Percentiles rank a stretch among this genome's conserved stretches.
Conservation (phyloP, 306 rosid genomes). For the Myrica gale region DNA sequence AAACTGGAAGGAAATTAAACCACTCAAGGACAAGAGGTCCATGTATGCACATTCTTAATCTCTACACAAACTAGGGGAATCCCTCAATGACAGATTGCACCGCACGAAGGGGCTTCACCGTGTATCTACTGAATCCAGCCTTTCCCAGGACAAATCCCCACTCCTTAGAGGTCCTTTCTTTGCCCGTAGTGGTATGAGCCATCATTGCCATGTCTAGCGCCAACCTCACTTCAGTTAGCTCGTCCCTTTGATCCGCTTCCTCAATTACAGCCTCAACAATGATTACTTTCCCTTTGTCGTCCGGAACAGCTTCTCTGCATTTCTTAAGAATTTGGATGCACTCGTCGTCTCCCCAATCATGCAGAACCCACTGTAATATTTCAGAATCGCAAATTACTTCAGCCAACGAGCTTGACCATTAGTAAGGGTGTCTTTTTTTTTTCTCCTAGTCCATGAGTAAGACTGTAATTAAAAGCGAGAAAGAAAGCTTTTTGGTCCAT, state of each 20-base stretch:
- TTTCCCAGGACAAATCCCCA: constrained; percentile 51
- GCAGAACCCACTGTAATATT: constrained; percentile 52
- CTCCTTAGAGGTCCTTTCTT: constrained; percentile 50
- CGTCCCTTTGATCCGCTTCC: background rate
- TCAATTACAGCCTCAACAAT: constrained; percentile 50
- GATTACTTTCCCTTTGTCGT: constrained; percentile 56
- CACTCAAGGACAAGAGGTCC: no score
- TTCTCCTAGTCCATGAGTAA: no score
- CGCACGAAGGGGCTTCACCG: constrained; percentile 34
- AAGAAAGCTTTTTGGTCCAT: no score
- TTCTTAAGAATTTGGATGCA: constrained; percentile 55
- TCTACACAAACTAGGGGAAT: constrained; percentile 24
- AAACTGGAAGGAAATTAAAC: no score
- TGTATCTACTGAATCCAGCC: constrained; percentile 51
- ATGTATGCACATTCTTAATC: no score
- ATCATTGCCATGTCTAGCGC: constrained; percentile 62
- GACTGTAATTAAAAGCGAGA: no score
- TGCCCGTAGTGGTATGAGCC: constrained; percentile 52
- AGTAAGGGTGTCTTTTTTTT: background rate
- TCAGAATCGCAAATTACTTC: background rate
- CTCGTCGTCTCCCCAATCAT: constrained; percentile 60
- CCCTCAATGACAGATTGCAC: constrained; percentile 49
- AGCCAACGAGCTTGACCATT: background rate
- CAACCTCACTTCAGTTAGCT: constrained; percentile 40
- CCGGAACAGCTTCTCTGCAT: constrained; percentile 46